Evolutionary conservation across 352 stramenopile genomes (phyloP), one percentile per base, ranked within the genome.

Genomic region (Phytophthora melonis): DNA sequence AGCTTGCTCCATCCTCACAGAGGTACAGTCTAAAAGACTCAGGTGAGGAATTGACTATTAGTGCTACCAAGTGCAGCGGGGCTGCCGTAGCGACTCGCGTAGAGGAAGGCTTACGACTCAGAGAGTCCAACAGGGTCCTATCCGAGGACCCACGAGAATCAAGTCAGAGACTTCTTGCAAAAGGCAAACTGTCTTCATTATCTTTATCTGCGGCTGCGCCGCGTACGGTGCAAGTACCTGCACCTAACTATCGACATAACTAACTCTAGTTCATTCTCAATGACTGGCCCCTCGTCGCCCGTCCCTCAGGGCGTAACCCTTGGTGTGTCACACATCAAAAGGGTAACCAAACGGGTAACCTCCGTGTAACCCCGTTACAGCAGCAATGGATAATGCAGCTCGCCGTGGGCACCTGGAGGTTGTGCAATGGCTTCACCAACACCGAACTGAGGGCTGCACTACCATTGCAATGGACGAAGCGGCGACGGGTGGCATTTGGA

Each of bases 361-460:
- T 45, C 3, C 36, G 36, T 45, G 36, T 45, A 45, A 45, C 36
- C 9, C 36, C 8, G 36, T 45, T 45, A 45, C 36, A 45, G 50
- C n/a, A n/a, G 58, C 58, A 3, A 76, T 66, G 69, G 47, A 68
- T 23, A 4, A 5, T n/a, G 66, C 66, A 23, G 73, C 73, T 2
- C 25, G 36, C 5, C 67, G 77, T n/a, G 73, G 68, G 9, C 65
- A 74, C 34, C 21, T 77, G 11, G 59, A 64, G n/a, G 62, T 73
- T 18, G 68, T 80, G 10, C 52, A 57, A n/a, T 80, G 68, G 52
- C 59, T 74, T 25, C 60, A 74, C 34, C 9, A 57, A 27, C 41
- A 65, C 30, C 60, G 59, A 19, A 32, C 21, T 0, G 67, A 74
- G 50, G 59, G 66, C 1, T 71, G 45, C 47, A 54, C 65, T 21